These are phyloP conservation scores for Triglochin maritima DNA, from an alignment of 106 monocot genomes.

Conservation along the genomic window DNA sequence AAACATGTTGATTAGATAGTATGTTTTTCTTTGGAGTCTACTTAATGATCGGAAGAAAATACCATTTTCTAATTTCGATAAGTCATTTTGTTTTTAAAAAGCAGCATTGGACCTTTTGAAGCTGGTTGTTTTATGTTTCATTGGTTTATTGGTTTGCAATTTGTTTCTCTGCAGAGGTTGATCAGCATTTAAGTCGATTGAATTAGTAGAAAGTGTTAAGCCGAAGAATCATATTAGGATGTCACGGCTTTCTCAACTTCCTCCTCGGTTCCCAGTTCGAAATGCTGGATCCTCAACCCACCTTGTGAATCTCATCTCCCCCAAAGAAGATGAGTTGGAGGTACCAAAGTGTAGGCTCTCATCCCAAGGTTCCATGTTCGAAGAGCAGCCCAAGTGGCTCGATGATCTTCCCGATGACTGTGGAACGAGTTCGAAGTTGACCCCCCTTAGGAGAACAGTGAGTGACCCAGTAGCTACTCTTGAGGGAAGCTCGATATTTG, in stretches of 20 bases:
- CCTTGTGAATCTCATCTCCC: conserved; percentile 1
- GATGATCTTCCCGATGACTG: conserved; percentile 48
- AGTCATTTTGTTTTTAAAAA: no score
- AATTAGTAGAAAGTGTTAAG: no score
- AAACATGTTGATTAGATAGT: no score
- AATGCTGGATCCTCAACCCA: conserved; percentile 9
- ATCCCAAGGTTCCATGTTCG: conserved; percentile 34
- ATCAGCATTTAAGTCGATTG: no score
- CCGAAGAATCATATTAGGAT: conserved; percentile 12
- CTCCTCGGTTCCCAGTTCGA: conserved; percentile 57
- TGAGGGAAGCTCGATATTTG: conserved; percentile 16
- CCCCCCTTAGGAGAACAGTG: conserved; percentile 46
- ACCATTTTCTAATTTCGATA: no score
- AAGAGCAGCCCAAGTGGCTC: conserved; percentile 58
- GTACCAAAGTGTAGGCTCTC: conserved; percentile 21
- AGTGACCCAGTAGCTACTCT: conserved; percentile 67
- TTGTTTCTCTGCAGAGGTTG: no score
- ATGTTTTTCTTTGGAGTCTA: no score
- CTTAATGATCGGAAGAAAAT: no score
- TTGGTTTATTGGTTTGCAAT: no score
- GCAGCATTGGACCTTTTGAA: no score
- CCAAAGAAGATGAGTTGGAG: background rate
- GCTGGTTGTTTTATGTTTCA: no score
- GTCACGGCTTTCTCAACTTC: conserved; percentile 60
- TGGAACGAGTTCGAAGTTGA: conserved; percentile 17